These are phyloP conservation scores for Dittrichia graveolens DNA, from an alignment of 129 eudicot genomes.

Conservation along the genomic window DNA sequence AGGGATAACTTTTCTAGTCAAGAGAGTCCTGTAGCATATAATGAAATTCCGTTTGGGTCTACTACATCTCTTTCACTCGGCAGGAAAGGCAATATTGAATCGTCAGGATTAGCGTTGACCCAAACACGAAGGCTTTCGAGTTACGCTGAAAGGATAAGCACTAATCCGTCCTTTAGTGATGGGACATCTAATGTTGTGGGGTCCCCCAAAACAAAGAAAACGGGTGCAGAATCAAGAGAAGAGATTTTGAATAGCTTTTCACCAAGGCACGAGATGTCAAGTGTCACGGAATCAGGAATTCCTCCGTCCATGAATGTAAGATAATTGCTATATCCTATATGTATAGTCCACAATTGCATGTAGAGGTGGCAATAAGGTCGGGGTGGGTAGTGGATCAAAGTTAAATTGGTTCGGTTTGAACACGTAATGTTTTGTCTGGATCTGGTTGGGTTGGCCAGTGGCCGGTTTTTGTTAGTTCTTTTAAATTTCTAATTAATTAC, in stretches of 20 bases:
- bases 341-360: background rate
- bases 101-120: constrained; percentile 52
- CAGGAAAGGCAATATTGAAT: constrained; percentile 51
- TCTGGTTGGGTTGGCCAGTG: background rate
- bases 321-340: background rate
- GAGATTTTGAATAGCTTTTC: constrained; percentile 69
- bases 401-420: background rate
- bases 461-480: background rate
- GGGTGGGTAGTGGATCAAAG: background rate
- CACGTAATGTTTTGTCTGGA: too few relatives aligned
- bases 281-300: constrained; percentile 51
- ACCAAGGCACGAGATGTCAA: constrained; percentile 54
- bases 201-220: constrained; percentile 85
- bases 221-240: constrained; percentile 84
- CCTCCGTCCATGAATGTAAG: constrained; percentile 65
- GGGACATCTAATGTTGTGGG: constrained; percentile 57
- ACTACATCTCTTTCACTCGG: constrained; percentile 46
- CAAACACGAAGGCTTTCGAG: constrained; percentile 69
- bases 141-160: constrained; percentile 93
- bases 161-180: constrained; percentile 65
- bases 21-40: constrained; percentile 47
- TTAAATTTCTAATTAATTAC: too few relatives aligned
- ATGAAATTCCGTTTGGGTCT: constrained; percentile 57
- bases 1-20: constrained; percentile 53
- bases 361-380: background rate